Base-by-base conservation (phyloP, 2,329 filamentous ascomycete genomes). In the Rhynchosporium agropyri region DNA sequence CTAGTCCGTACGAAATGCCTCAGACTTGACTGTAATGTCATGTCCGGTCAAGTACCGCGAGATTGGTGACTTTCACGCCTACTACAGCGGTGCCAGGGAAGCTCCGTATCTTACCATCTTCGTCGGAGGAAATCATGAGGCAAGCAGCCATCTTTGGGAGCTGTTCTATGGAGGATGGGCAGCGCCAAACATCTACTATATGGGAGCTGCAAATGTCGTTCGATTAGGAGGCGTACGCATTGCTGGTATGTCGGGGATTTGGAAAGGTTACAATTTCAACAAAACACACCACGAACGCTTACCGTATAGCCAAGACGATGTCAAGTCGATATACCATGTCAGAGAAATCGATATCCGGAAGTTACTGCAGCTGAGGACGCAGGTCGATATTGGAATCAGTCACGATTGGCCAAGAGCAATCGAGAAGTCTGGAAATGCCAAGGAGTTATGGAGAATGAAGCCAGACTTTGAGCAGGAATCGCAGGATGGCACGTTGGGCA, bases 131-230 rank as follows among this genome's bases (percentile, higher is more conserved):
- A 99, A 99, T 74, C 95, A 99, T 73, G 95, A 99, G 78, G 94
- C 95, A 0, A 90, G 90, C 72, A 92, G 90, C 57, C 87, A 98
- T 76, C 80, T 97, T 4, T 95, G 88, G 81, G 95, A 99, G 77
- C 84, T 99, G 0, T 96, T 91, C 79, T 96, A 98, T 74, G 95
- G 95, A 58, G 95, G 95, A 57, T 99, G 95, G 95, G 95, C 92
- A 5, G 94, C 94, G 7, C 92, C 92, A 8, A 96, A 95, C 69
- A 98, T 99, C 67, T 99, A 97, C 80, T 99, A 97, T 77, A 83
- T 98, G 75, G 95, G 95, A 55, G 91, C 92, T 40, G 92, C 95
- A 64, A 97, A 96, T 73, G 88, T 99, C 8, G 75, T 99, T 46
- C 88, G 89, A 20, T 80, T 96, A 38, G 94, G 94, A 0, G 89